phyloP scores from a whole-genome alignment of 176 grass and related monocot species.

The Aegilops longissima region DNA sequence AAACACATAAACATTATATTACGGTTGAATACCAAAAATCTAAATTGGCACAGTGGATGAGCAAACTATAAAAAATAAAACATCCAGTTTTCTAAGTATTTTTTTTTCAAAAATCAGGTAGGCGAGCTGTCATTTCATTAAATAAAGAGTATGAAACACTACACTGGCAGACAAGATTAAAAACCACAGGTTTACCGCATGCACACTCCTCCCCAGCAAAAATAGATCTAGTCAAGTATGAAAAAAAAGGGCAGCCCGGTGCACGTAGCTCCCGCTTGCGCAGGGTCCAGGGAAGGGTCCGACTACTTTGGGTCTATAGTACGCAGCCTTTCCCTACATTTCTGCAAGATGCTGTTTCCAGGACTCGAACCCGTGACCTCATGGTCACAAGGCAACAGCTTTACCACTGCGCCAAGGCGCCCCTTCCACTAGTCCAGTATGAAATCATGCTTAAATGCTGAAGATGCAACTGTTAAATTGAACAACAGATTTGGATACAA shows the following conservation, averaged over 20 bases:
- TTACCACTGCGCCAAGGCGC: no score
- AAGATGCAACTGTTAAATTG: neutral
- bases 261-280: no score
- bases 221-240: neutral
- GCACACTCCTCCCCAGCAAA: neutral
- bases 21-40: neutral
- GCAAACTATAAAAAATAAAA: neutral
- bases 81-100: neutral
- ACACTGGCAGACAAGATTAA: neutral
- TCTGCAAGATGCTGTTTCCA: no score
- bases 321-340: no score
- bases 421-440: neutral
- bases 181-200: neutral
- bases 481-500: neutral
- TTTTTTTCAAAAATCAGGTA: neutral
- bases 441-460: constrained; percentile 6
- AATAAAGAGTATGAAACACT: neutral
- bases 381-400: no score
- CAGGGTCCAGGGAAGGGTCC: no score
- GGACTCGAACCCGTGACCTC: no score
- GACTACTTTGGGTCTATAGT: no score
- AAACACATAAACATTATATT: constrained; percentile 14
- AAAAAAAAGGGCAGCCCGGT: no score
- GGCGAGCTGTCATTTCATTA: neutral
- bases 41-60: neutral